These are phyloP conservation scores for Talaromyces sp. DNA, from an alignment of 2,329 filamentous ascomycete species.

Conservation along the genomic window DNA sequence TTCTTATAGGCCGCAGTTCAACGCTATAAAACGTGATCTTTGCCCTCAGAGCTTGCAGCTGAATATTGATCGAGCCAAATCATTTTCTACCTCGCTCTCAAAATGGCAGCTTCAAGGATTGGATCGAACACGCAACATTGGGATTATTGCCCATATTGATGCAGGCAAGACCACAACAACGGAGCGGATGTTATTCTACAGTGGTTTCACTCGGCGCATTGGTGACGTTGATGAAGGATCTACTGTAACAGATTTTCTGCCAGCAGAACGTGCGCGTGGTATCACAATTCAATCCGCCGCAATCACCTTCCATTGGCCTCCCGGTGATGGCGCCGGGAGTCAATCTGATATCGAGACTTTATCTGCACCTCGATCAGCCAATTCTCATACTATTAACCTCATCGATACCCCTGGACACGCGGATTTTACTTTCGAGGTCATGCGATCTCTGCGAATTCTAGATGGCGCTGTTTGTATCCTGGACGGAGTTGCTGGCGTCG, in stretches of 20 bases:
- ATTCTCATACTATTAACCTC: slow-evolving; percentile 75
- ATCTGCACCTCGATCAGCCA: slow-evolving; percentile 53
- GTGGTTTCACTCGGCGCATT: slow-evolving; percentile 82
- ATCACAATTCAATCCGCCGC: slow-evolving; percentile 98
- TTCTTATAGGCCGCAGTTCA: slow-evolving; percentile 16
- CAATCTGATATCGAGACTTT: slow-evolving; percentile 30
- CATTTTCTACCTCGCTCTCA: slow-evolving; percentile 32
- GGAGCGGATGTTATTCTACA: slow-evolving; percentile 98
- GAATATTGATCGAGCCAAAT: slow-evolving; percentile 13
- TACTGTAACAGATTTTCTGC: slow-evolving; percentile 95
- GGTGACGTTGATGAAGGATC: slow-evolving; percentile 97
- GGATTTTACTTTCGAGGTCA: slow-evolving; percentile 95
- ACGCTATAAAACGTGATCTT: slow-evolving; percentile 11
- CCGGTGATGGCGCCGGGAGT: slow-evolving; percentile 33
- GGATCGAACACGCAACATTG: slow-evolving; percentile 83
- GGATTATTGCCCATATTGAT: slow-evolving; percentile 98
- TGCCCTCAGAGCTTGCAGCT: slow-evolving; percentile 8
- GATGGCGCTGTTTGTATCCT: slow-evolving; percentile 93
- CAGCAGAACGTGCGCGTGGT: slow-evolving; percentile 84
- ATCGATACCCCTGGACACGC: slow-evolving; percentile 97
- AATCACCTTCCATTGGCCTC: slow-evolving; percentile 93
- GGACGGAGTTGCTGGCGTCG: slow-evolving; percentile 89
- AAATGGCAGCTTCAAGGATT: slow-evolving; percentile 40
- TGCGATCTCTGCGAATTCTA: slow-evolving; percentile 83
- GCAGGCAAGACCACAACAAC: slow-evolving; percentile 98